phyloP scores from a whole-genome alignment of 768 basidiomycete genomes.

The Kwoniella bestiolae region DNA sequence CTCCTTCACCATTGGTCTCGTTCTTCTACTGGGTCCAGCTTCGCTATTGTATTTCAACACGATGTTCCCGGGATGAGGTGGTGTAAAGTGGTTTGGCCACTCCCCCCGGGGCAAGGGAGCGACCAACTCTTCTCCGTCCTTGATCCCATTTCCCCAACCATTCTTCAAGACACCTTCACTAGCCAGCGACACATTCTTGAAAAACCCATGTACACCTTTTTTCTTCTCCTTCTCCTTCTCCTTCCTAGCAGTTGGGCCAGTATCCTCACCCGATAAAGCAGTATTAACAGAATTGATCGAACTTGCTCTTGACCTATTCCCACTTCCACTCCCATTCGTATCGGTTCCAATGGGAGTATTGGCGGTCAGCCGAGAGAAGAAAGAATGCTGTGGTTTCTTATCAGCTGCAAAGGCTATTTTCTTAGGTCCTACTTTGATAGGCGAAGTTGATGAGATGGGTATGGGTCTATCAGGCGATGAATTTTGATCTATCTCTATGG shows the following conservation, averaged over 20 bases:
- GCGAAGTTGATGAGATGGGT: background rate
- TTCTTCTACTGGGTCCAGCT: slow-evolving; percentile 13
- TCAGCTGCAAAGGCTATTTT: slow-evolving; percentile 44
- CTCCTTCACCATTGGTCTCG: background rate
- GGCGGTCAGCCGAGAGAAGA: slow-evolving; percentile 29
- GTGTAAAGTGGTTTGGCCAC: slow-evolving; percentile 21
- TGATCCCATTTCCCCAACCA: slow-evolving; percentile 46
- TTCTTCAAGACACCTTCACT: slow-evolving; percentile 23
- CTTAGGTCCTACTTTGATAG: slow-evolving; percentile 7
- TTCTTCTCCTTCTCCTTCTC: slow-evolving; percentile 3
- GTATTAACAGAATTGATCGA: slow-evolving; percentile 11
- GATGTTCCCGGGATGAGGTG: background rate
- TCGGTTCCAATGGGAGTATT: background rate
- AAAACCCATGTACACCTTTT: slow-evolving; percentile 39
- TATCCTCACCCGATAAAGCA: background rate
- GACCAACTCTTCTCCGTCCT: slow-evolving; percentile 42
- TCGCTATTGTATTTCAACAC: background rate
- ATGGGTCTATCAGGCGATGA: slow-evolving; percentile 4
- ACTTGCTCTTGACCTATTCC: slow-evolving; percentile 14
- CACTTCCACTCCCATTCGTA: background rate
- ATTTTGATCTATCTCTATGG: slow-evolving; percentile 22
- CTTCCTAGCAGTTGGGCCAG: slow-evolving; percentile 1
- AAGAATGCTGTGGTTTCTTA: slow-evolving; percentile 38
- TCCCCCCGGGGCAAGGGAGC: slow-evolving; percentile 35
- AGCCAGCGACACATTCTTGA: slow-evolving; percentile 18